Conservation (phyloP, 768 basidiomycete species). For the Tulasnella sp. region DNA sequence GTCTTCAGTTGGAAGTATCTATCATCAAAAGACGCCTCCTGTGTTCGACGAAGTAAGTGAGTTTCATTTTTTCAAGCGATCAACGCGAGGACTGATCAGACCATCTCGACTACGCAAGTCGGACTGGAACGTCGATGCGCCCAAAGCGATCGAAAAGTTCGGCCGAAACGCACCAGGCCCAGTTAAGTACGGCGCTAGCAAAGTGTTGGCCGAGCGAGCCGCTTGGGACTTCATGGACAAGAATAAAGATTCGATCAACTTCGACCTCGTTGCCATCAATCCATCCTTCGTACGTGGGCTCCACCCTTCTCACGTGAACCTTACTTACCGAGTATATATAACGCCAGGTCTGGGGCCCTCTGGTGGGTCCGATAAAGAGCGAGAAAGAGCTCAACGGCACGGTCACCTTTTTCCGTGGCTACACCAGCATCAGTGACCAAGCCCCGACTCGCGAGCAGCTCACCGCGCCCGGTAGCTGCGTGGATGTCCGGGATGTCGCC, state of each 20-base stretch:
- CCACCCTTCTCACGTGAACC: no score
- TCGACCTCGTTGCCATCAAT: constrained; percentile 41
- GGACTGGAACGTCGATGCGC: constrained; percentile 46
- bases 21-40: constrained; percentile 27
- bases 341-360: constrained; percentile 43
- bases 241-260: constrained; percentile 37
- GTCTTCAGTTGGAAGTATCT: constrained; percentile 45
- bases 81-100: not conserved
- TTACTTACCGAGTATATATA: not conserved
- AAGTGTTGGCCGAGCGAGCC: constrained; percentile 44
- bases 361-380: constrained; percentile 45
- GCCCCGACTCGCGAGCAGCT: constrained; percentile 30
- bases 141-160: constrained; percentile 41
- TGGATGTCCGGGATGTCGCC: constrained; percentile 45
- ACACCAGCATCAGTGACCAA: constrained; percentile 31
- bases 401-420: constrained; percentile 32
- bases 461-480: constrained; percentile 34
- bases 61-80: not conserved
- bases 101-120: constrained; percentile 5
- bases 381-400: constrained; percentile 45
- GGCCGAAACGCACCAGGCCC: constrained; percentile 41
- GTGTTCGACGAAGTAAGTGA: constrained; percentile 22
- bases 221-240: constrained; percentile 43
- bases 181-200: constrained; percentile 41
- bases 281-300: constrained; percentile 38